A percentile compares a stretch with the other conserved stretches of the same genome.
These are phyloP conservation scores for Ambrosia artemisiifolia DNA, from an alignment of 129 eudicot species.

Conservation along the genomic window DNA sequence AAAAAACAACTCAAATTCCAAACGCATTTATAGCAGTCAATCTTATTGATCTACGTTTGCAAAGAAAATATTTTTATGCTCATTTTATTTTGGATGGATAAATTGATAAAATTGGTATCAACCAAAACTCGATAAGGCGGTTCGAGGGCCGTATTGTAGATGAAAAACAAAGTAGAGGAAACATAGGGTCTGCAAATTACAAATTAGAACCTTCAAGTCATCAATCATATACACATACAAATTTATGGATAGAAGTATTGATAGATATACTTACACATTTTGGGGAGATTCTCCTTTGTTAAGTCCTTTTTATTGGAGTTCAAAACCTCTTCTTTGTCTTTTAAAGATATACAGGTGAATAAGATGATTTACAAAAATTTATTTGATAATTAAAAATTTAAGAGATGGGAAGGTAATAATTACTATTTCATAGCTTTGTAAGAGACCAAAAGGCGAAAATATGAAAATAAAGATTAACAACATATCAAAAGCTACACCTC, in stretches of 20 bases:
- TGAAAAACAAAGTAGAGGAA: conserved; percentile 86
- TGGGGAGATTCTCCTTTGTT: conserved; percentile 68
- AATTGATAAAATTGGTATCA: conserved; percentile 96
- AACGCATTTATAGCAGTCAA: no score
- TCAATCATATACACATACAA: neutral
- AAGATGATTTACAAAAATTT: neutral
- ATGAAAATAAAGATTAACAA: no score
- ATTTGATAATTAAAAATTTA: neutral
- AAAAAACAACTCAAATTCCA: no score
- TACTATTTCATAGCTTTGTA: conserved; percentile 80
- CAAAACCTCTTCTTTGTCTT: conserved; percentile 77
- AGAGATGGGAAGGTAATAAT: neutral
- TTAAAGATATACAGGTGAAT: conserved; percentile 31
- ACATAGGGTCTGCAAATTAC: conserved; percentile 64
- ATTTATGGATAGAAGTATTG: neutral
- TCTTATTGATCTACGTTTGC: no score
- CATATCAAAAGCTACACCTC: no score
- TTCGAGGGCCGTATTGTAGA: conserved; percentile 78
- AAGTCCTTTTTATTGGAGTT: conserved; percentile 86
- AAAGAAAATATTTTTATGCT: no score
- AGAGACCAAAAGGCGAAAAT: no score
- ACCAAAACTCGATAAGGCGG: conserved; percentile 95
- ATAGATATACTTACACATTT: conserved; percentile 62
- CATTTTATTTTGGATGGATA: conserved; percentile 93
- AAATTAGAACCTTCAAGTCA: neutral